Evolutionary conservation across 768 basidiomycete species (phyloP).

Genomic region (Lentinus brumalis): DNA sequence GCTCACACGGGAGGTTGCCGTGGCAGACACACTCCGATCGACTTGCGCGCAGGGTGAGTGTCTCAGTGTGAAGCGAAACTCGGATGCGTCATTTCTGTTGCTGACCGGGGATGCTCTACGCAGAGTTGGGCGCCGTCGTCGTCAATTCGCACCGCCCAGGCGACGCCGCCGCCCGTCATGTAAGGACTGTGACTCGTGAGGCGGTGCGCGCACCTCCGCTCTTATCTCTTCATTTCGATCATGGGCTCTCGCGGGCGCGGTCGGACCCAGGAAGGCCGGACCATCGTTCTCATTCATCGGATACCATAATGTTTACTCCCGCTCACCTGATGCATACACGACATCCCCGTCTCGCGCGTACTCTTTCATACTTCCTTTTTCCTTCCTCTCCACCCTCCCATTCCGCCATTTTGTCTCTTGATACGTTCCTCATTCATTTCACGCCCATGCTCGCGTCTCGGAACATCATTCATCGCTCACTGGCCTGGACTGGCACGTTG

Average conservation of each 20-base stretch:
- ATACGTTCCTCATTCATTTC: no score
- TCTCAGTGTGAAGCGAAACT: neutral
- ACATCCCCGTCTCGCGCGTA: neutral
- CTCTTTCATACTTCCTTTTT: neutral
- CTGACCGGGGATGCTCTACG: neutral
- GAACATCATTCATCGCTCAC: neutral
- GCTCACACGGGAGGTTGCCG: slow-evolving; percentile 7
- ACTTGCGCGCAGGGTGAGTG: slow-evolving; percentile 18
- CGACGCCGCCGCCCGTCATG: slow-evolving; percentile 1
- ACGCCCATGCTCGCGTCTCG: neutral
- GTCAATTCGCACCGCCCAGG: neutral
- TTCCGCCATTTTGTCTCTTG: neutral
- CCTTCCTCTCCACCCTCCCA: neutral
- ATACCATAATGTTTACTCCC: no score
- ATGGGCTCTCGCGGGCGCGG: neutral
- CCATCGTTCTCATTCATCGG: no score
- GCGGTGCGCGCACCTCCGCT: neutral
- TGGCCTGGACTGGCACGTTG: neutral
- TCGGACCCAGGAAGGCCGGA: neutral
- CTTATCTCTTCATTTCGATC: neutral
- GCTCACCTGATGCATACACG: no score
- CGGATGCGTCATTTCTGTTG: neutral
- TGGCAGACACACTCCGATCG: slow-evolving; percentile 25
- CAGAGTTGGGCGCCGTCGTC: slow-evolving; percentile 8
- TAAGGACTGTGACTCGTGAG: neutral